These are phyloP conservation scores for Colletotrichum horii DNA, from an alignment of 2,329 filamentous ascomycete genomes.

Conservation along the genomic window DNA sequence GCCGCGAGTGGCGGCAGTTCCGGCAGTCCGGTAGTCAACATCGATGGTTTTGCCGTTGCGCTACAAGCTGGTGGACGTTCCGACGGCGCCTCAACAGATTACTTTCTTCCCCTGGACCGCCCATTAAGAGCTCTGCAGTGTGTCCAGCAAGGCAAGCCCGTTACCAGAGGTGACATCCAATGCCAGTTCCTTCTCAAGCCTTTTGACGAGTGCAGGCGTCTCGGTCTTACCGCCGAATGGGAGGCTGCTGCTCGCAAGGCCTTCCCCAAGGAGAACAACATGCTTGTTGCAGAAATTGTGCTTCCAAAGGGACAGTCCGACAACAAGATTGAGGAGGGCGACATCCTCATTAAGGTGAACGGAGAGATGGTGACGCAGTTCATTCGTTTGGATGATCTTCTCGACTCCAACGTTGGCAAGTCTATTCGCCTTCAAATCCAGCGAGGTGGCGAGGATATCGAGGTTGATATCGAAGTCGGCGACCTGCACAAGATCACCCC, in stretches of 20 bases:
- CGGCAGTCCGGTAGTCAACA: constrained; percentile 96
- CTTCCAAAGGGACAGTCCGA: constrained; percentile 89
- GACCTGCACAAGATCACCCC: constrained; percentile 95
- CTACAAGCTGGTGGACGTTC: constrained; percentile 92
- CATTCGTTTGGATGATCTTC: constrained; percentile 85
- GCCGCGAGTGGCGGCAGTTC: constrained; percentile 97
- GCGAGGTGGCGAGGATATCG: constrained; percentile 84
- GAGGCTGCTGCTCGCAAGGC: constrained; percentile 82
- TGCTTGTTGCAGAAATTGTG: constrained; percentile 96
- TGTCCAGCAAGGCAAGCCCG: constrained; percentile 75
- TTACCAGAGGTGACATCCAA: constrained; percentile 95
- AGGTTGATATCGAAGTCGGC: constrained; percentile 83
- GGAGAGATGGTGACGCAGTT: constrained; percentile 93
- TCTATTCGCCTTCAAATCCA: constrained; percentile 84
- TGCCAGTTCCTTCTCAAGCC: constrained; percentile 97
- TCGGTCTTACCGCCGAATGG: constrained; percentile 85
- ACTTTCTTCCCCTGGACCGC: constrained; percentile 92
- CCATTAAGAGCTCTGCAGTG: constrained; percentile 87
- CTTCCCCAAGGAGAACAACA: constrained; percentile 93
- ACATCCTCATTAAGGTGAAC: constrained; percentile 92
- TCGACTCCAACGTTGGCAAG: constrained; percentile 85
- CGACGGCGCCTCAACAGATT: constrained; percentile 95
- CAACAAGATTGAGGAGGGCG: constrained; percentile 88
- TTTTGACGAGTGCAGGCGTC: constrained; percentile 92
- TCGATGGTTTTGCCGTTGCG: constrained; percentile 89